A percentile compares a stretch with the other conserved stretches of the same genome.
Conservation (phyloP, 768 basidiomycete genomes). For the Hemileccinum impolitum region DNA sequence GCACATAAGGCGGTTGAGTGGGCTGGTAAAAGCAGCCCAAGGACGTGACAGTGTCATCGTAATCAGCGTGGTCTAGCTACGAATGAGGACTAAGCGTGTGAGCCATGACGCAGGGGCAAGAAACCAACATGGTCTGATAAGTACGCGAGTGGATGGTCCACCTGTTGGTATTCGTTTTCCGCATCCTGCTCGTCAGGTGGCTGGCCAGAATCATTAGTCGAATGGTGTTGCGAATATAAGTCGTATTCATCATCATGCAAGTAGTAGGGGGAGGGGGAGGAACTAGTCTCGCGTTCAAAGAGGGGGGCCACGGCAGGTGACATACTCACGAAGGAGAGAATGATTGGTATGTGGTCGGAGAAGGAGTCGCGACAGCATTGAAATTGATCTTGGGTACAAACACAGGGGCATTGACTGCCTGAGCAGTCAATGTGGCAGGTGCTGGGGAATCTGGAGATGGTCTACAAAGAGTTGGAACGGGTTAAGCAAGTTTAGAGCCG, state of each 20-base stretch:
- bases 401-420: conserved; percentile 79
- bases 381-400: conserved; percentile 74
- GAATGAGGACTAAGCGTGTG: not conserved
- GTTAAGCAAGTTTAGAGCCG: not conserved
- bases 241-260: conserved; percentile 40
- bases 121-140: conserved; percentile 20
- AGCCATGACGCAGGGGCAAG: not conserved
- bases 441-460: conserved; percentile 45
- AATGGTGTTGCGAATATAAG: conserved; percentile 18
- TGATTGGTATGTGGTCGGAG: conserved; percentile 23
- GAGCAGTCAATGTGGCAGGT: conserved; percentile 45
- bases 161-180: conserved; percentile 21
- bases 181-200: conserved; percentile 15
- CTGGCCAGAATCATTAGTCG: conserved; percentile 6
- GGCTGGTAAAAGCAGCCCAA: conserved; percentile 38
- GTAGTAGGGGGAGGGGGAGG: conserved; percentile 29
- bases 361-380: conserved; percentile 25
- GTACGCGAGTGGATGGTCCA: conserved; percentile 20
- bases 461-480: conserved; percentile 21
- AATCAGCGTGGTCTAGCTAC: conserved; percentile 27
- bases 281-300: conserved; percentile 17
- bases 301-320: not conserved
- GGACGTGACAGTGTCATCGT: conserved; percentile 25
- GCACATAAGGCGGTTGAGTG: conserved; percentile 46
- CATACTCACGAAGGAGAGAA: conserved; percentile 29